A percentile compares a stretch with the other conserved stretches of the same genome.
These are phyloP conservation scores for Phytophthora foliorum DNA, from an alignment of 352 stramenopile species.

Conservation along the genomic window DNA sequence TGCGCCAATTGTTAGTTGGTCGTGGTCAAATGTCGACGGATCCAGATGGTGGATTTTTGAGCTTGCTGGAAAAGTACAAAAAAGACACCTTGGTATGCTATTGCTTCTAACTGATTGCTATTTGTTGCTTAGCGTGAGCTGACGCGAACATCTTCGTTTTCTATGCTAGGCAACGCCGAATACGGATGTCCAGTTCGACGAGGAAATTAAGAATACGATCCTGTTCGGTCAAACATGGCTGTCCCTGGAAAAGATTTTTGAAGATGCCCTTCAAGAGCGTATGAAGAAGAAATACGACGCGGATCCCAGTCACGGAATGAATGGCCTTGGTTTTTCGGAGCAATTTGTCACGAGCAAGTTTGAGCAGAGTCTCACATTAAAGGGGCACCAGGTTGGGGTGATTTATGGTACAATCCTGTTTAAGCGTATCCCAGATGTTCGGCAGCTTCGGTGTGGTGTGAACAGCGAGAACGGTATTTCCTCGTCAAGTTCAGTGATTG, in stretches of 20 bases:
- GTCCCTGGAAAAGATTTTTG: slow-evolving; percentile 90
- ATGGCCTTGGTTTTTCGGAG: slow-evolving; percentile 72
- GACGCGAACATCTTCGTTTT: slow-evolving; percentile 11
- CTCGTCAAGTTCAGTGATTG: slow-evolving; percentile 89
- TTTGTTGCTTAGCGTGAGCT: slow-evolving; percentile 9
- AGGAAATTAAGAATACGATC: slow-evolving; percentile 87
- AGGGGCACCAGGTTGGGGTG: slow-evolving; percentile 88
- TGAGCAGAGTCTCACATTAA: slow-evolving; percentile 88
- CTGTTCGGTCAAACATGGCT: slow-evolving; percentile 91
- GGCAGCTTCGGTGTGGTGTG: slow-evolving; percentile 86
- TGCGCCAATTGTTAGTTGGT: slow-evolving; percentile 83
- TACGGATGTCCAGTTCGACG: slow-evolving; percentile 71
- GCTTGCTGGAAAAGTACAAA: slow-evolving; percentile 89
- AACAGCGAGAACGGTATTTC: slow-evolving; percentile 92
- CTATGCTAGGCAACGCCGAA: slow-evolving; percentile 40
- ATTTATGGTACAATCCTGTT: slow-evolving; percentile 91
- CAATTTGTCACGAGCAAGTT: slow-evolving; percentile 89
- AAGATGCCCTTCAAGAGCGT: slow-evolving; percentile 88
- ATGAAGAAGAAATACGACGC: slow-evolving; percentile 83
- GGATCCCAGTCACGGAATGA: slow-evolving; percentile 47
- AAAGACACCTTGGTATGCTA: slow-evolving; percentile 68
- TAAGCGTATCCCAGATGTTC: slow-evolving; percentile 90
- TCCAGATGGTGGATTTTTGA: slow-evolving; percentile 83
- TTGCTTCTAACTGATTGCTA: neutral
- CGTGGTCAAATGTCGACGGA: slow-evolving; percentile 89